Evolutionary conservation across 2,329 filamentous ascomycete species (phyloP), one percentile per base, ranked within the genome.

Genomic region (Neofusicoccum parvum): DNA sequence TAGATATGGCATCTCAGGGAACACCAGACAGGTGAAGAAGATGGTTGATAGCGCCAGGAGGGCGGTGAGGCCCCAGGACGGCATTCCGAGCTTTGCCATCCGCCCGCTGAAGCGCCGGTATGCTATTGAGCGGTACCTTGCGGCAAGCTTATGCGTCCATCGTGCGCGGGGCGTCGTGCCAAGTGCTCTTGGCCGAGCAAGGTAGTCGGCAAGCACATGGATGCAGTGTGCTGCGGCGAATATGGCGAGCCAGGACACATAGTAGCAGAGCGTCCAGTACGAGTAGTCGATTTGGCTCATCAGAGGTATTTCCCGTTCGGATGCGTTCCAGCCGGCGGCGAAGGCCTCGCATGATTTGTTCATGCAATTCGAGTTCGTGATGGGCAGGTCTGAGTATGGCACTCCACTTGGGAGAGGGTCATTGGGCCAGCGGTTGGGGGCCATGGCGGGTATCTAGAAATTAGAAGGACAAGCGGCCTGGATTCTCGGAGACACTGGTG

Each of bases 21-120:
- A 72, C 34, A 70, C 67, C 10, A 72, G 59, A 34, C 68, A 65
- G 15, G 49, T 46, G 27, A 70, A 66, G 56, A 69, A 72, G 5
- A 68, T 45, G 2, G 68, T 70, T 2, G 67, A 54, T 14, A 69
- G 39, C 12, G 65, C 60, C 1, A 72, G 59, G 2, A 72, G 46
- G 11, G 63, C 54, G 3, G 66, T 66, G 3, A 68, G 69, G 62
- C 68, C 69, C 5, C 68, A 70, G 5, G 60, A 63, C 1, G 71
- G 66, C 70, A 72, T 50, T 37, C 5, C 17, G 12, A 66, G 51
- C 27, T 32, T 32, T 32, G 27, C 27, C 27, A 32, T 32, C n/a
- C 67, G 56, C 3, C 65, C 68, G n/a, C 66, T 49, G 23, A 70
- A 67, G n/a, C 69, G 63, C 34, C 66, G 69, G 58, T 72, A 71